phyloP scores from a whole-genome alignment of 2,329 filamentous ascomycete species.

The Monilinia polystroma region DNA sequence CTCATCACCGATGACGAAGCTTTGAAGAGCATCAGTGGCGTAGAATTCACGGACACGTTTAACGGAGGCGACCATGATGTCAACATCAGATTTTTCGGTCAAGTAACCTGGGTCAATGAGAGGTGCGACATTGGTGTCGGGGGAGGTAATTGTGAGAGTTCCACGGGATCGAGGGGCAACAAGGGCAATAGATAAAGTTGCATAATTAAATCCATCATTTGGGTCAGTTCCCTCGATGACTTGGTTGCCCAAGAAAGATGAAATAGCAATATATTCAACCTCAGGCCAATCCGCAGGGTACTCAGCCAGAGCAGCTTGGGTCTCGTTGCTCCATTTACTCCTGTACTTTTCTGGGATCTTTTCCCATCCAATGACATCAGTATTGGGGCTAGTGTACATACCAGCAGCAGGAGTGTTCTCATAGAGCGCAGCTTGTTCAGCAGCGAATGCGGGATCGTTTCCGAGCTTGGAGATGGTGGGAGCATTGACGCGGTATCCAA shows the following conservation, averaged over 20 bases:
- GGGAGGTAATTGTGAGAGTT: slow-evolving; percentile 45
- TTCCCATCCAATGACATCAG: slow-evolving; percentile 28
- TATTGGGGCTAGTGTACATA: slow-evolving; percentile 21
- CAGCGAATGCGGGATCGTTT: slow-evolving; percentile 10
- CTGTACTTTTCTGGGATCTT: slow-evolving; percentile 26
- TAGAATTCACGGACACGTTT: slow-evolving; percentile 44
- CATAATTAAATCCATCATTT: slow-evolving; percentile 22
- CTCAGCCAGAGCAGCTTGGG: not conserved
- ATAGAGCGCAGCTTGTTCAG: not conserved
- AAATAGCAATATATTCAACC: slow-evolving; percentile 28
- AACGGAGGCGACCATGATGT: slow-evolving; percentile 46
- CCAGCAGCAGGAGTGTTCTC: slow-evolving; percentile 12
- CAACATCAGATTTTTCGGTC: slow-evolving; percentile 44
- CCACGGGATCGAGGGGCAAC: slow-evolving; percentile 47
- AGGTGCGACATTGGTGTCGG: slow-evolving; percentile 42
- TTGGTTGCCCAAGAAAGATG: slow-evolving; percentile 20
- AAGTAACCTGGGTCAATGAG: slow-evolving; percentile 49
- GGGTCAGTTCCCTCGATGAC: slow-evolving; percentile 14
- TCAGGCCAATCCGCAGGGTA: slow-evolving; percentile 33
- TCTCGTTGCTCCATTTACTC: slow-evolving; percentile 14
- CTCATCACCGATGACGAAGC: slow-evolving; percentile 28
- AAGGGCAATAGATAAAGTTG: slow-evolving; percentile 36
- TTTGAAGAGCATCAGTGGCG: slow-evolving; percentile 26
- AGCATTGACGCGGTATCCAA: slow-evolving; percentile 21
- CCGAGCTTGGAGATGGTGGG: slow-evolving; percentile 15